These are phyloP conservation scores for Colletotrichum eleusines DNA, from an alignment of 2,329 filamentous ascomycete genomes.

Conservation along the genomic window DNA sequence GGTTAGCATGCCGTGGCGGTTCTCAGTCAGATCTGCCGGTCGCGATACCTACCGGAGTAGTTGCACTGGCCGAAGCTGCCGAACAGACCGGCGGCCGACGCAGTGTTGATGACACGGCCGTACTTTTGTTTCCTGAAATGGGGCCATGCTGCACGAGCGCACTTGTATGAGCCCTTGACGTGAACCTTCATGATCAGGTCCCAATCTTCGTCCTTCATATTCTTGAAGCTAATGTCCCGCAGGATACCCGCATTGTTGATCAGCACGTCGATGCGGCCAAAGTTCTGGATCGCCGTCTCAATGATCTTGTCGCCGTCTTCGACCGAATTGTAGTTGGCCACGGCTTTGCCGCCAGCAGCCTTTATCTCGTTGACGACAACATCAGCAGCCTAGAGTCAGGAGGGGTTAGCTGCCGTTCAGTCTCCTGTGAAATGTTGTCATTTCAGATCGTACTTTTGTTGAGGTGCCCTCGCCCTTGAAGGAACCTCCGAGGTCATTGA, in stretches of 20 bases:
- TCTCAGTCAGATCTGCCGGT: background rate
- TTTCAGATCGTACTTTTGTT: conserved; percentile 74
- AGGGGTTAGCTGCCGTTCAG: conserved; percentile 43
- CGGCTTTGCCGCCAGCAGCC: conserved; percentile 90
- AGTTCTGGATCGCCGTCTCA: conserved; percentile 83
- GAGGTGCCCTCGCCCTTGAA: conserved; percentile 94
- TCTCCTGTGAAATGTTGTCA: background rate
- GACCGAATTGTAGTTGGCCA: conserved; percentile 97
- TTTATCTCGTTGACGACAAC: conserved; percentile 86
- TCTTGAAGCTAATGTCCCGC: conserved; percentile 97
- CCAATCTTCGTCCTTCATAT: conserved; percentile 98
- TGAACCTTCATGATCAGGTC: conserved; percentile 94
- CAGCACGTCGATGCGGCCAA: conserved; percentile 91
- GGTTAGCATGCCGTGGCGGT: conserved; percentile 15
- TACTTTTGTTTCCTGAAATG: conserved; percentile 99
- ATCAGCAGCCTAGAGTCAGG: conserved; percentile 75
- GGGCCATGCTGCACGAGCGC: conserved; percentile 92
- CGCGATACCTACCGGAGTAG: conserved; percentile 75
- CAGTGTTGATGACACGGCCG: conserved; percentile 94
- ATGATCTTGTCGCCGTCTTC: conserved; percentile 96
- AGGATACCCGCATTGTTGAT: conserved; percentile 99
- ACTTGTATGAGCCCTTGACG: conserved; percentile 95
- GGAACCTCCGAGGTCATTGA: conserved; percentile 94
- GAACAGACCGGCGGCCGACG: conserved; percentile 95
- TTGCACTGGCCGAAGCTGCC: conserved; percentile 96